A percentile compares a stretch with the other conserved stretches of the same genome.
Conservation (phyloP, 768 basidiomycete species). For the Galerina marginata region DNA sequence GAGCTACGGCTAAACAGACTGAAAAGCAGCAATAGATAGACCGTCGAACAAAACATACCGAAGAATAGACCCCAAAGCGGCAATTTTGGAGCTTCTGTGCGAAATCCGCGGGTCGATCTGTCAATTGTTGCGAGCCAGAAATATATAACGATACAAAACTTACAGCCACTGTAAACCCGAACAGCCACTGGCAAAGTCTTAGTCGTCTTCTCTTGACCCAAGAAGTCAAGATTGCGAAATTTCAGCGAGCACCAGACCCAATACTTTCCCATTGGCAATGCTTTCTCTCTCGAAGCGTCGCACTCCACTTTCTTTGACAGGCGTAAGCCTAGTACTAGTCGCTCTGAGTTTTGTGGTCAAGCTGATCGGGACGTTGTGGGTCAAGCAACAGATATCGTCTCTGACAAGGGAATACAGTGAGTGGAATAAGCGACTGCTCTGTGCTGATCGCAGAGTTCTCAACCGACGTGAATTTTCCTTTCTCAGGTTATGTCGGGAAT, state of each 20-base stretch:
- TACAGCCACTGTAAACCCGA: slow-evolving; percentile 15
- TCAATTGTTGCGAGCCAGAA: slow-evolving; percentile 7
- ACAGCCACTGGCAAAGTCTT: background rate
- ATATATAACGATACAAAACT: slow-evolving; percentile 3
- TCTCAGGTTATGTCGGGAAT: slow-evolving; percentile 32
- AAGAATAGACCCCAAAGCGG: too few species aligned
- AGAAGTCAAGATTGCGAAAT: background rate
- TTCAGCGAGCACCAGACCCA: background rate
- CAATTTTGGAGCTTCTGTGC: background rate
- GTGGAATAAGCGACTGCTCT: slow-evolving; percentile 7
- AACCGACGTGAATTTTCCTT: background rate
- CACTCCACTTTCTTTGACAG: slow-evolving; percentile 13
- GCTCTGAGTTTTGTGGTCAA: slow-evolving; percentile 27
- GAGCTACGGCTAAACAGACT: background rate
- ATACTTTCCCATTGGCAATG: slow-evolving; percentile 13
- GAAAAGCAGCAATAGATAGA: background rate
- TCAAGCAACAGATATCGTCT: slow-evolving; percentile 24
- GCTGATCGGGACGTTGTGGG: slow-evolving; percentile 25
- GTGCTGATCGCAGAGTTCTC: background rate
- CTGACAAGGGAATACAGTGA: slow-evolving; percentile 32
- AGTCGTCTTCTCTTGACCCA: slow-evolving; percentile 10
- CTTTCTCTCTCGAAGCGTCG: slow-evolving; percentile 8
- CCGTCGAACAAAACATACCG: too few species aligned
- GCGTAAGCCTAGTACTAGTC: slow-evolving; percentile 23
- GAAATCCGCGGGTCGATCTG: slow-evolving; percentile 10